These are phyloP conservation scores for Diaporthe sp. DNA, from an alignment of 2,329 filamentous ascomycete genomes.

Conservation along the genomic window DNA sequence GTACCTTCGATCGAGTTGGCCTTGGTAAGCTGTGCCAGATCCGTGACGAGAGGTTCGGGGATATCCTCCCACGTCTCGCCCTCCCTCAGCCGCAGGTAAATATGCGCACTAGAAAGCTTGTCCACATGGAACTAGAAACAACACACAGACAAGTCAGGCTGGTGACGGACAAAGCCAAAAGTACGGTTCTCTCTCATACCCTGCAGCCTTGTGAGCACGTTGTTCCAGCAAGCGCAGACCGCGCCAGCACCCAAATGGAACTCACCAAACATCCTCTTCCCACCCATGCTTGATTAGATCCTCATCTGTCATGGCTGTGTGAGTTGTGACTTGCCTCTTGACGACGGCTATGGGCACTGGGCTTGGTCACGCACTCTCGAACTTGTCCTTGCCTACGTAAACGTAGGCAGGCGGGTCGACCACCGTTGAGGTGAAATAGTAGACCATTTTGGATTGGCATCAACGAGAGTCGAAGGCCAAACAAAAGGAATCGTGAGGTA, in stretches of 20 bases:
- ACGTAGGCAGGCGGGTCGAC: constrained; percentile 88
- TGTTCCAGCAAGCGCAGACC: background rate
- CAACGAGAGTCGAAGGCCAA: background rate
- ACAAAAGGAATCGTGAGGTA: background rate
- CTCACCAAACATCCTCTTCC: constrained; percentile 94
- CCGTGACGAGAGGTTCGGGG: constrained; percentile 78
- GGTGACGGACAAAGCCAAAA: background rate
- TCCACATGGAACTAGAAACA: constrained; percentile 88
- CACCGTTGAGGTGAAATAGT: constrained; percentile 91
- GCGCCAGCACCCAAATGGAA: background rate
- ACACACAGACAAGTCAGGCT: constrained; percentile 25
- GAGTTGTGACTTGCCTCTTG: constrained; percentile 36
- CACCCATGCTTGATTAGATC: constrained; percentile 94
- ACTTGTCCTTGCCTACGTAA: constrained; percentile 99
- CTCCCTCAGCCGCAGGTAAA: constrained; percentile 88
- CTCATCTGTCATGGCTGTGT: constrained; percentile 77
- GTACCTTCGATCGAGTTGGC: constrained; percentile 97
- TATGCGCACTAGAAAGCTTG: constrained; percentile 95
- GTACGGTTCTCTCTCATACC: constrained; percentile 47
- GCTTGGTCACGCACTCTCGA: constrained; percentile 81
- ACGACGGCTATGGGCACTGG: constrained; percentile 30
- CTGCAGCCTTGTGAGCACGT: constrained; percentile 43
- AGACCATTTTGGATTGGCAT: constrained; percentile 77
- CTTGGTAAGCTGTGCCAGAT: constrained; percentile 98
- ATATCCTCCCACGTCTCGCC: constrained; percentile 88